Evolutionary conservation across 2,329 filamentous ascomycete genomes (phyloP), one percentile per base, ranked within the genome.

Genomic region (Ophiostoma ulmi): DNA sequence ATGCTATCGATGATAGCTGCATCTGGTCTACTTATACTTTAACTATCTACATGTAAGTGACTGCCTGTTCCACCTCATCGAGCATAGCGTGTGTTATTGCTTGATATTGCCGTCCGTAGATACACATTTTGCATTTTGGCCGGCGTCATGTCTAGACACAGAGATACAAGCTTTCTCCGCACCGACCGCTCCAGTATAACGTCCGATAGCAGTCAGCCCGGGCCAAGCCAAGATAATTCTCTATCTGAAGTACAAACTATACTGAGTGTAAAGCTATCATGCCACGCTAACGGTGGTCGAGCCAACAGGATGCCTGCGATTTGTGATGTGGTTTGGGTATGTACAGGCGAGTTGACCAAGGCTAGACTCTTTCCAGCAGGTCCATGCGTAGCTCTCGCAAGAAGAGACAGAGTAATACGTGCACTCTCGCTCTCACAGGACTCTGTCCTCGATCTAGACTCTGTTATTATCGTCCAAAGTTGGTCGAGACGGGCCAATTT

Each of bases 351-450:
- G 44, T 36, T 35, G n/a, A 26, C 38, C 41, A 11, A n/a, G 55
- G 67, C 69, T 70, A 72, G 36, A 13, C 68, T 63, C 13, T 13
- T 68, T 70, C 5, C 14, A 64, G 68, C 10, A 71, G 68, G 70
- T 71, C 68, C 68, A 71, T 35, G 64, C 68, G 65, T 65, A 17
- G 20, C 20, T 17, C 35, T 35, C n/a, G 26, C 14, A 63, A 26
- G 52, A 3, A 58, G n/a, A 26, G n/a, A 26, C 6, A 20, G 6
- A 48, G 17, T 20, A 7, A 48, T 48, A n/a, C 17, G 44, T 20
- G 44, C 44, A 48, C 44, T 31, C 31, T 31, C 31, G 31, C 31
- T 31, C 2, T 31, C 31, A 31, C 31, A 31, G 31, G 2, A 31
- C 31, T 31, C 31, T 3, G 2, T 31, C 31, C n/a, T 61, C 55